These are phyloP conservation scores for Abelmoschus esculentus DNA, from an alignment of 345 rosid genomes.

Conservation along the genomic window DNA sequence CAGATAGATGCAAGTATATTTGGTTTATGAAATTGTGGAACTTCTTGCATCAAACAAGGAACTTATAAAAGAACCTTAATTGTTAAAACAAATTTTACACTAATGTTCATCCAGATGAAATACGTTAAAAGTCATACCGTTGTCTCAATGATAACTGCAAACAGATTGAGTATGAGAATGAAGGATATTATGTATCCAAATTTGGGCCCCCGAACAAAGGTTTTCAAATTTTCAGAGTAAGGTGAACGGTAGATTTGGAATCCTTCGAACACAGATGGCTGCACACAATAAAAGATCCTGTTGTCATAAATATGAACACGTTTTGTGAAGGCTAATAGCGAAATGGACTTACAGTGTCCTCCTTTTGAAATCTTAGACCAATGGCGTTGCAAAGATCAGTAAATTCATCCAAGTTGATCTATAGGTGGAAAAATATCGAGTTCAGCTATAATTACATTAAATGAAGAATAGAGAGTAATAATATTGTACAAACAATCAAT, in stretches of 20 bases:
- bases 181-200: constrained; percentile 72
- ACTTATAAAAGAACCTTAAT: constrained; percentile 4
- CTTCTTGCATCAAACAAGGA: constrained; percentile 1
- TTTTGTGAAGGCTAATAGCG: constrained; percentile 7
- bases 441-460: constrained; percentile 2
- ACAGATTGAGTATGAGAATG: constrained; percentile 65
- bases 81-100: not conserved
- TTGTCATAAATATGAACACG: constrained; percentile 6
- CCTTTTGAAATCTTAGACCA: constrained; percentile 82
- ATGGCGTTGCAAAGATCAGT: constrained; percentile 92
- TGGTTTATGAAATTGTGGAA: not conserved
- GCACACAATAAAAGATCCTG: constrained; percentile 25
- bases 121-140: constrained; percentile 47
- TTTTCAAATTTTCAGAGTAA: constrained; percentile 67
- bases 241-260: constrained; percentile 57
- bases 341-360: constrained; percentile 64
- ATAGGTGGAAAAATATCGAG: constrained; percentile 16
- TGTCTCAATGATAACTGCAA: constrained; percentile 83
- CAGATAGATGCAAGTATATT: constrained; percentile 3
- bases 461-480: not conserved
- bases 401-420: constrained; percentile 90
- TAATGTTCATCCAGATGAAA: not conserved
- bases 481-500: not conserved
- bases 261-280: constrained; percentile 71
- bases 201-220: constrained; percentile 51